Percentiles rank a stretch among this genome's conserved stretches.
Evolutionary conservation across 192 early-diverging fungal genomes (phyloP).

Genomic region (Linnemannia hyalina): DNA sequence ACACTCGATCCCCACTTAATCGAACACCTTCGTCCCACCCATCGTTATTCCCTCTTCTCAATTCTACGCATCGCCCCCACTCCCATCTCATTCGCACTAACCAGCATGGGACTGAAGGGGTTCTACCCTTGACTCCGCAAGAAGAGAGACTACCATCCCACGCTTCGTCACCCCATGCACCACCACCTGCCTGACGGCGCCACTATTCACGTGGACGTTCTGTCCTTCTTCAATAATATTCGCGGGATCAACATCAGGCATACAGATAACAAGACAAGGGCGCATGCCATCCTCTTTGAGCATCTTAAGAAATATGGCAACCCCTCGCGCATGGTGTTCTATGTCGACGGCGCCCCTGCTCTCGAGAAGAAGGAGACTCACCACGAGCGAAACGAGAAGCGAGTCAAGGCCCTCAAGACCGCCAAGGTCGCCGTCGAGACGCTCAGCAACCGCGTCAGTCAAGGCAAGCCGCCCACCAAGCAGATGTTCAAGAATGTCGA

Average conservation of each 20-base stretch:
- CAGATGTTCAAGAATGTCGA: slow-evolving; percentile 15
- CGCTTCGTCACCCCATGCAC: background rate
- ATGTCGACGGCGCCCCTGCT: slow-evolving; percentile 20
- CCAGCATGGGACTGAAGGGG: background rate
- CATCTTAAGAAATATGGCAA: slow-evolving; percentile 7
- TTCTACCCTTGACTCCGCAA: background rate
- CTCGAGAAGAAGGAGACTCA: slow-evolving; percentile 19
- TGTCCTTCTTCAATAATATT: background rate
- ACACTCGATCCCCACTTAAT: too few species aligned
- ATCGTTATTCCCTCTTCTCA: too few species aligned
- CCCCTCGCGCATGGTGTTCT: slow-evolving; percentile 4
- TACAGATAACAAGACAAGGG: background rate
- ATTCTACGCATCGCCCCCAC: too few species aligned
- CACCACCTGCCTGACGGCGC: background rate
- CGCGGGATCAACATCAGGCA: background rate
- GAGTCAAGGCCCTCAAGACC: slow-evolving; percentile 3
- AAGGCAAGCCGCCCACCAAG: slow-evolving; percentile 9
- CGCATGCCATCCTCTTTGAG: slow-evolving; percentile 5
- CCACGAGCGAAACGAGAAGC: background rate
- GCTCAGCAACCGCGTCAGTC: background rate
- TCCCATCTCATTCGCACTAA: too few species aligned
- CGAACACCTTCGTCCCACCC: too few species aligned
- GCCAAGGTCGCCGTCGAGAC: slow-evolving; percentile 15
- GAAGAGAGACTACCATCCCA: slow-evolving; percentile 3
- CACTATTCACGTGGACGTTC: background rate